phyloP scores from a whole-genome alignment of 345 rosid genomes.

The Arabis hirsuta region DNA sequence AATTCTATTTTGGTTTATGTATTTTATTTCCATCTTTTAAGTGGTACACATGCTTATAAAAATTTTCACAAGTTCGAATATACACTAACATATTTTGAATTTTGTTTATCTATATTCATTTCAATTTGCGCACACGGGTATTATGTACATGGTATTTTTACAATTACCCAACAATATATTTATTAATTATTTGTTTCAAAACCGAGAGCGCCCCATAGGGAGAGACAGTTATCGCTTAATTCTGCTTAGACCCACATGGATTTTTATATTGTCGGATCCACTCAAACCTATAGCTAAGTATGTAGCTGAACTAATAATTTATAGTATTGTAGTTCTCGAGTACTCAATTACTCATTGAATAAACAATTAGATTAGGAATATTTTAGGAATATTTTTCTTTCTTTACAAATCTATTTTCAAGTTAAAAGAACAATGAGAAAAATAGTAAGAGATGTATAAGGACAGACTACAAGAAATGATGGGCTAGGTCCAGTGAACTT shows the following conservation, averaged over 20 bases:
- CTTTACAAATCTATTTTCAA: neutral
- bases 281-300: conserved; percentile 10
- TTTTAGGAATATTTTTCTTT: neutral
- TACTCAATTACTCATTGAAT: neutral
- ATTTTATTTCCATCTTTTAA: too few relatives aligned
- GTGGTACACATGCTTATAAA: too few relatives aligned
- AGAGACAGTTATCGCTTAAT: neutral
- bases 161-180: too few relatives aligned
- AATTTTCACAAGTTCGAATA: too few relatives aligned
- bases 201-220: conserved; percentile 43
- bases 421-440: neutral
- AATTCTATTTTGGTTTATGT: too few relatives aligned
- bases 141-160: too few relatives aligned
- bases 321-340: neutral
- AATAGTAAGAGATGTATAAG: conserved; percentile 5
- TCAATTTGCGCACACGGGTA: too few relatives aligned
- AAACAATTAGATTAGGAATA: neutral
- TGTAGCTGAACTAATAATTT: neutral
- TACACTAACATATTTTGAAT: too few relatives aligned
- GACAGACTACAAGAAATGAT: conserved; percentile 18
- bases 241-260: conserved; percentile 37
- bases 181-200: conserved; percentile 1
- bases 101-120: too few relatives aligned
- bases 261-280: conserved; percentile 8
- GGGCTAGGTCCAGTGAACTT: conserved; percentile 24